Base-by-base conservation (phyloP, 2,329 filamentous ascomycete species). In the Paecilomyces dactylethromorphus region DNA sequence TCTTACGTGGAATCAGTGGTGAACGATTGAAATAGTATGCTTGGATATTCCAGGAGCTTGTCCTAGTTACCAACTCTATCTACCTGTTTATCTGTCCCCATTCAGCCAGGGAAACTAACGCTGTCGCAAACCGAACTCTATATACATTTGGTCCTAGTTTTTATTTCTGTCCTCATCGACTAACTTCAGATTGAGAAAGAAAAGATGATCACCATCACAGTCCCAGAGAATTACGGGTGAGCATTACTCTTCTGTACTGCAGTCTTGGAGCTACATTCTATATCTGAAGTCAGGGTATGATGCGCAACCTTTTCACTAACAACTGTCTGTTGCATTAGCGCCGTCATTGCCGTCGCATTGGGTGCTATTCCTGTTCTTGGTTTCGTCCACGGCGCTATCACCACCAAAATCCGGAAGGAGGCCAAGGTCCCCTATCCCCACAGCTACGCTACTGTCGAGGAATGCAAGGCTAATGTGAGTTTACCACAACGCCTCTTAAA, bases 361-460 rank as follows among this genome's bases (percentile, higher is more conserved):
- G 78, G 79, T 59, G 81, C 79, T 60, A 82, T 84, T 45, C 78
- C 77, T 68, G 66, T 85, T 66, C 74, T 87, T 50, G 72, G 74
- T 59, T 75, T 75, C 65, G 78, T 79, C 72, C 84, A 86, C 67
- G 80, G 79, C 63, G 57, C 24, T 15, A 74, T 81, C 67, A 78
- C 81, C 31, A 68, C 67, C 53, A 22, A 50, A 22, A 73, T 78
- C 70, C 82, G 85, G 72, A 81, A 79, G 64, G 65, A 71, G 3
- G 82, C 84, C 61, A 76, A 79, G 50, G 74, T 86, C 60, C 75
- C 76, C 15, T 86, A 86, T 70, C 85, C 85, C 13, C 81, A 83
- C 73, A 72, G 76, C 68, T 86, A 84, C 73, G 84, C 85, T 31
- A 81, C 81, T 22, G 71, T 76, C 54, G 78, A 82, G 60, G 79